Percentiles rank a stretch among this genome's conserved stretches.
phyloP scores from a whole-genome alignment of 176 grass and related monocot species.

The Melocanna baccifera region DNA sequence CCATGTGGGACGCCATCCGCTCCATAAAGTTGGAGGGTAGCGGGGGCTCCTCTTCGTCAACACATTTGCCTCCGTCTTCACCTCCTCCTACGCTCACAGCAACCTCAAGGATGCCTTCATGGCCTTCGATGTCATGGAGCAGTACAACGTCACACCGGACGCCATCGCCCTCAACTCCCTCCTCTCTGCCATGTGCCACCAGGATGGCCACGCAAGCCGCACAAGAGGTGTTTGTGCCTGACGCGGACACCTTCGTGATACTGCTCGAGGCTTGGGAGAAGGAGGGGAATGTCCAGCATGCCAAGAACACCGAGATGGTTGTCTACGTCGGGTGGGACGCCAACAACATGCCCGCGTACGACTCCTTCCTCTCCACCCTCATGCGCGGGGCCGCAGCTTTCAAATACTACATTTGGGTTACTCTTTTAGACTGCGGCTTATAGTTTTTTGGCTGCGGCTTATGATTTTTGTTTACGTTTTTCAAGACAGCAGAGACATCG shows the following conservation, averaged over 20 bases:
- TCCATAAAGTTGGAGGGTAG: constrained; percentile 59
- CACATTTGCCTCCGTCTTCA: constrained; percentile 79
- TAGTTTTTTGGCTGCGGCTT: no score
- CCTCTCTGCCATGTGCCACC: constrained; percentile 59
- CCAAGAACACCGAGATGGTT: constrained; percentile 67
- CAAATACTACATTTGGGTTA: no score
- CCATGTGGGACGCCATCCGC: constrained; percentile 77
- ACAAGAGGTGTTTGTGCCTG: constrained; percentile 42
- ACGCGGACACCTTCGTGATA: constrained; percentile 75
- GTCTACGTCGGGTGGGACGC: constrained; percentile 57
- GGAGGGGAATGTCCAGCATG: constrained; percentile 51
- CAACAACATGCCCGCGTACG: constrained; percentile 44
- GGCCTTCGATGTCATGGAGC: constrained; percentile 73
- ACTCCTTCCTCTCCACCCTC: constrained; percentile 68
- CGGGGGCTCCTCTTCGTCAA: constrained; percentile 40
- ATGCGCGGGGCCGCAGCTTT: not conserved
- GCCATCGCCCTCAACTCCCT: constrained; percentile 74
- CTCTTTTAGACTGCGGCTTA: no score
- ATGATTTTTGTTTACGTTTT: no score
- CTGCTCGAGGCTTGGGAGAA: constrained; percentile 77
- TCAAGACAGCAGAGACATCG: no score
- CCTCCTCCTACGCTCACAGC: constrained; percentile 56
- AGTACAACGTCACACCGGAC: constrained; percentile 50
- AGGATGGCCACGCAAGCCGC: constrained; percentile 44
- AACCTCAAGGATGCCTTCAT: constrained; percentile 54